Evolutionary conservation across 1,139 yeast genomes (phyloP), one percentile per base, ranked within the genome.

Genomic region (Tardiomyces blankii): DNA sequence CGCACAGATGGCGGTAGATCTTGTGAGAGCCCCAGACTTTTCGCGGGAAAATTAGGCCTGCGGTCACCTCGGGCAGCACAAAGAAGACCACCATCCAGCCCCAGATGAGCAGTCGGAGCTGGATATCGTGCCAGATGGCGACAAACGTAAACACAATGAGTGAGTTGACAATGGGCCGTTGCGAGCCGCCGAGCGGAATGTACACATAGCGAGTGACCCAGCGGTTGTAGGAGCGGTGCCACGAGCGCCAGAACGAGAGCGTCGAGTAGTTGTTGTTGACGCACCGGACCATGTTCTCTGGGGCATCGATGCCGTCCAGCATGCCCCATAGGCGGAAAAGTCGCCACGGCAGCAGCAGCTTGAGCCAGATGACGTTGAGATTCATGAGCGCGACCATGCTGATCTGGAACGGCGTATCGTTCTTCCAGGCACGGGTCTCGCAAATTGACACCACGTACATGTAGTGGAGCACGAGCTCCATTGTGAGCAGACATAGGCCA

Each of bases 61-160:
- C 82, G 7, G 74, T 58, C 41, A 87, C 73, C 61, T 93, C 98
- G 0, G 98, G 98, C n/a, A 89, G 55, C 46, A 93, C 73, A 60
- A 91, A 89, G 28, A 91, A 54, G 4, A 91, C 96, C 47, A 91
- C 74, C 32, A 87, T 67, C 96, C 97, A 89, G 5, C 98, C 97
- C 99, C 99, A 93, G 51, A 89, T 68, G 44, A 93, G 68, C 44
- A 93, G 67, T 54, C 78, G 80, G 57, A 91, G 73, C 63, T 91
- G 91, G 52, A 93, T 89, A 60, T 93, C 98, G 65, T 93, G 99
- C 99, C 99, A 93, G 28, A 93, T 72, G 2, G 98, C 98, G 35
- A 93, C 98, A 66, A 93, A 93, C 33, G 95, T 81, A 61, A 93
- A 93, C n/a, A 88, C 96, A 23, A 89, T 75, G 40, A 91, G 68